Evolutionary conservation across 192 early-diverging fungal species (phyloP).

Genomic region (Gaertneriomyces sp.): DNA sequence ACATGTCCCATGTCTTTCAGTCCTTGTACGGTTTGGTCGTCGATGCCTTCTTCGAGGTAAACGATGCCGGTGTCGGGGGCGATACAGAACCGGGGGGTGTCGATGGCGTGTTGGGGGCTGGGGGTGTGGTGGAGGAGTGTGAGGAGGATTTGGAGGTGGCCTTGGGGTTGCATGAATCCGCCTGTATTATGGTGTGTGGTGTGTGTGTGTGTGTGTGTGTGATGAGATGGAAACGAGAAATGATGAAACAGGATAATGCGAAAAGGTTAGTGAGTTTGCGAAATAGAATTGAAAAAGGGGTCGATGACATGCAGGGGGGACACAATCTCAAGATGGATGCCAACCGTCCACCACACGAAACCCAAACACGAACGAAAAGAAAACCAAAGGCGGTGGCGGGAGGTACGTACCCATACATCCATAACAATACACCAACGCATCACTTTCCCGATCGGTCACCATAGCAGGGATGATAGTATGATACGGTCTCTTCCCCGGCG

Average conservation of each 20-base stretch:
- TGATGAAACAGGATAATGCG: too few species aligned
- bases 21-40: slow-evolving; percentile 31
- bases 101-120: slow-evolving; percentile 64
- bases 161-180: slow-evolving; percentile 78
- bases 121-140: slow-evolving; percentile 55
- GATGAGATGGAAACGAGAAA: too few species aligned
- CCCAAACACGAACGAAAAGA: too few species aligned
- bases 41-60: slow-evolving; percentile 64
- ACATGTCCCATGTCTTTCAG: slow-evolving; percentile 60
- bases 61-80: slow-evolving; percentile 41
- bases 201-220: too few species aligned
- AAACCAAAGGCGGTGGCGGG: neutral
- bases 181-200: neutral
- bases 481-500: slow-evolving; percentile 66
- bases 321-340: too few species aligned
- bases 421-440: slow-evolving; percentile 42
- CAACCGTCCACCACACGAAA: too few species aligned
- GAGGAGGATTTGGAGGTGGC: slow-evolving; percentile 75
- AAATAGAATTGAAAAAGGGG: too few species aligned
- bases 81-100: slow-evolving; percentile 66
- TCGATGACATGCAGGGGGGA: too few species aligned
- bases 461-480: slow-evolving; percentile 76
- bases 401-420: slow-evolving; percentile 60
- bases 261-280: too few species aligned
- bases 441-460: slow-evolving; percentile 39